Evolutionary conservation across 1,284 basidiomycete species (phyloP), one percentile per base, ranked within the genome.

Genomic region (Austropuccinia psidii): DNA sequence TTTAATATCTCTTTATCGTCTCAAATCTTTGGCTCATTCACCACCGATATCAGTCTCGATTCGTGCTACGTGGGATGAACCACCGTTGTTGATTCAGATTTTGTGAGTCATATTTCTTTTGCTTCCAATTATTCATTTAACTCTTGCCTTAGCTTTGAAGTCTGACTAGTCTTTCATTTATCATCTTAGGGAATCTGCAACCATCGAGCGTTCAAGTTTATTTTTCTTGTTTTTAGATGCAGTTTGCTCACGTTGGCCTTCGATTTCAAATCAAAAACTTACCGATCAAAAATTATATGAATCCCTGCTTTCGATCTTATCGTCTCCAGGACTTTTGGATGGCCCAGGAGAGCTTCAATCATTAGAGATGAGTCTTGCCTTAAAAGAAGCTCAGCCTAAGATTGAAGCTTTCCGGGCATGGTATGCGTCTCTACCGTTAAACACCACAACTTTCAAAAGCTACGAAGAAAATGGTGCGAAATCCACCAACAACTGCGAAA

Each of bases 1-100:
- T n/a, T n/a, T n/a, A n/a, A n/a, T n/a, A n/a, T n/a, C n/a, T n/a
- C n/a, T n/a, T n/a, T n/a, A n/a, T n/a, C n/a, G n/a, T n/a, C n/a
- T 60, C 55, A 17, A 50, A 15, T 11, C 35, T 15, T 24, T 50
- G 21, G 47, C 45, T 21, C 31, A 47, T 35, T 62, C 69, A 31
- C 69, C 70, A 33, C 70, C 70, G 17, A 73, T 73, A 35, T 65
- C 70, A 21, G 70, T 65, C 61, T 73, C 60, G 9, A 73, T 73
- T 49, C 70, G 57, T 29, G 70, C 70, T 31, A 64, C 70, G 47
- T 64, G 60, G 70, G 49, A 35, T 24, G 70, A 73, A 47, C 70
- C 70, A 31, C 61, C 70, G 21, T 55, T 64, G 49, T 41, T 65
- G 13, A 21, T 64, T 35, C 70, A 73, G 52, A 37, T 73, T 29